Evolutionary conservation across 2,329 filamentous ascomycete species (phyloP).

Genomic region (Torrubiellomyces zombiae): DNA sequence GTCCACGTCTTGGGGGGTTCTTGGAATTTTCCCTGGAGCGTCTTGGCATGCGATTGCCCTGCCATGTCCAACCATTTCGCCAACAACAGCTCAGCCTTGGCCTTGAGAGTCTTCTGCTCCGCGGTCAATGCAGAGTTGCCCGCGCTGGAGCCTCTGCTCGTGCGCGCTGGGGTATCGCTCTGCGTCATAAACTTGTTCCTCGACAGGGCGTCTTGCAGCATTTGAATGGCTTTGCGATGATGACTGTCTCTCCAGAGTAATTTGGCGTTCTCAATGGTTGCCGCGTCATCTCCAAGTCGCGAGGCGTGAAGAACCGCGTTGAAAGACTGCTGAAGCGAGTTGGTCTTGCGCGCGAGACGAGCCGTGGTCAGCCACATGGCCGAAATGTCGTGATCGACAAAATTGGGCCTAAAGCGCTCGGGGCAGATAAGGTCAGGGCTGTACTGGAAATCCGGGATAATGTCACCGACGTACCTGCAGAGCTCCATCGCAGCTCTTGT

Average conservation of each 20-base stretch:
- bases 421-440: too few relatives aligned
- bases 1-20: slow-evolving; percentile 53
- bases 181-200: slow-evolving; percentile 54
- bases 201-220: slow-evolving; percentile 70
- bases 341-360: slow-evolving; percentile 70
- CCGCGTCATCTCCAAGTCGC: slow-evolving; percentile 66
- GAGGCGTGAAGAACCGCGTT: slow-evolving; percentile 85
- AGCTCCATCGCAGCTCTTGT: slow-evolving; percentile 78
- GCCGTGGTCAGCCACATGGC: slow-evolving; percentile 75
- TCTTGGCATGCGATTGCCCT: slow-evolving; percentile 77
- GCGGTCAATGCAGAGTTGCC: slow-evolving; percentile 18
- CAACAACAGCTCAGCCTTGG: slow-evolving; percentile 68
- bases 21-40: slow-evolving; percentile 68
- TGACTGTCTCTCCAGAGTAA: slow-evolving; percentile 88
- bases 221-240: slow-evolving; percentile 87
- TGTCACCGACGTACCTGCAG: slow-evolving; percentile 37
- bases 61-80: slow-evolving; percentile 94
- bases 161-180: slow-evolving; percentile 19
- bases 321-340: slow-evolving; percentile 74
- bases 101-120: slow-evolving; percentile 46
- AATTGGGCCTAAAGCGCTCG: slow-evolving; percentile 42
- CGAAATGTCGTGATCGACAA: slow-evolving; percentile 59
- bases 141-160: slow-evolving; percentile 17
- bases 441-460: too few relatives aligned
- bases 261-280: slow-evolving; percentile 86